Base-by-base conservation (phyloP, 2,329 filamentous ascomycete species). In the Paecilomyces sp. region DNA sequence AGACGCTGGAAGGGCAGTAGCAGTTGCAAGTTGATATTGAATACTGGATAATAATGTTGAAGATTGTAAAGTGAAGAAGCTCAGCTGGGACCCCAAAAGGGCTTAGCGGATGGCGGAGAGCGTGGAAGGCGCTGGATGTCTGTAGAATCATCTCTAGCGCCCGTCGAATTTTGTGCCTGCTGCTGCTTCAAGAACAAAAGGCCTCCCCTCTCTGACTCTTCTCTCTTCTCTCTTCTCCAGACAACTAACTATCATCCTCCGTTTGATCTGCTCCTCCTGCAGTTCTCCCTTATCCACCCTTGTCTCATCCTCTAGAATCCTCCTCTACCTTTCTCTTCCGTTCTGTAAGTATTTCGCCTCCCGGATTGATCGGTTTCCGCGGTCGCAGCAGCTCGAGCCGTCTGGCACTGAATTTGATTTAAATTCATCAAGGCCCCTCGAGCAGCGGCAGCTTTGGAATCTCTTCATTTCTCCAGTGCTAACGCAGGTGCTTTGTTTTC, bases 71-170 rank as follows among this genome's bases (percentile, higher is more conserved):
- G 22, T 28, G 25, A 4, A 3, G 25, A 28, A 28, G 25, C 3
- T 22, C 25, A 28, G 25, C 25, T 28, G 25, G 3, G 3, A n/a
- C 6, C 58, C 55, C 50, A 15, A 58, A 47, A 18, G 1, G 56
- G 58, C 11, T 54, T 57, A 58, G 57, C 30, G 30, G 31, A 55
- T 25, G 57, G 54, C 61, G 59, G 63, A 66, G 66, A 54, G 56
- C 60, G 67, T 74, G 71, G 72, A 75, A 74, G 70, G 70, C 66
- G 68, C 71, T 75, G 72, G 72, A 75, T 72, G 66, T 61, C 62
- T 70, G 71, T 75, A 69, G 72, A 75, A 75, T 64, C 68, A 60
- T 64, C 66, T 33, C 51, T 53, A 53, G 51, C 51, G 51, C 51
- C 51, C 51, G 51, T 53, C 51, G 51, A 53, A 53, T 53, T 63